Evolutionary conservation across 176 grass and related monocot genomes (phyloP), one percentile per base, ranked within the genome.

Genomic region (Aegilops tauschii): DNA sequence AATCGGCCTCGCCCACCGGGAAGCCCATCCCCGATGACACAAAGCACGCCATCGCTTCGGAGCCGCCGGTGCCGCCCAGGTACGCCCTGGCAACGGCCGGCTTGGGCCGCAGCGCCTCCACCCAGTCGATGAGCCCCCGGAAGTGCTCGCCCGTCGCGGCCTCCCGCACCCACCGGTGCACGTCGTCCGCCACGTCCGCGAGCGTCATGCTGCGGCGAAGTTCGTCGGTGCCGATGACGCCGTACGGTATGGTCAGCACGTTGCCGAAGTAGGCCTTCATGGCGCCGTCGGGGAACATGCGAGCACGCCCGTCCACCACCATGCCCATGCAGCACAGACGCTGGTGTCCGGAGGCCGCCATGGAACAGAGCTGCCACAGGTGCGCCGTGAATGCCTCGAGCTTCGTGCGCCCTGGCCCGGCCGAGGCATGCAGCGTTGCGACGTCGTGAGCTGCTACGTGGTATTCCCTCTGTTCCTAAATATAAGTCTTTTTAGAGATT

Each of bases 221-320:
- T 2, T 80, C 82, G 0, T 67, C 71, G 8, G 32, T 10, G 28
- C 30, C 44, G 6, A 89, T 9, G 27, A 73, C 89, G 44, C 92
- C 90, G n/a, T 87, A 94, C 0, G 95, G 84, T 11, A 92, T 85
- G 30, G 92, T 94, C 25, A 97, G 86, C 74, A 94, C 90, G 63
- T 94, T 97, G 73, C 95, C 92, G 42, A 97, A 92, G 86, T 94
- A 94, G 29, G 34, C 23, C 8, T 6, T 17, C 92, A 97, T 97
- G 67, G 30, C 62, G 3, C 69, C 84, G 12, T 80, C 21, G 0
- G 77, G 50, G 14, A 0, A 69, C 62, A 97, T 77, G 18, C 92
- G 95, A 10, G 62, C 0, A 32, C 92, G 95, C 9, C 88, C 90
- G 78, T 97, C 86, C 13, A 97, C 92, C 20, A 97, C 88, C 9